Percentiles rank a stretch among this genome's conserved stretches.
These are phyloP conservation scores for Aureobasidium sp. DNA, from an alignment of 2,329 filamentous ascomycete genomes.

Conservation along the genomic window DNA sequence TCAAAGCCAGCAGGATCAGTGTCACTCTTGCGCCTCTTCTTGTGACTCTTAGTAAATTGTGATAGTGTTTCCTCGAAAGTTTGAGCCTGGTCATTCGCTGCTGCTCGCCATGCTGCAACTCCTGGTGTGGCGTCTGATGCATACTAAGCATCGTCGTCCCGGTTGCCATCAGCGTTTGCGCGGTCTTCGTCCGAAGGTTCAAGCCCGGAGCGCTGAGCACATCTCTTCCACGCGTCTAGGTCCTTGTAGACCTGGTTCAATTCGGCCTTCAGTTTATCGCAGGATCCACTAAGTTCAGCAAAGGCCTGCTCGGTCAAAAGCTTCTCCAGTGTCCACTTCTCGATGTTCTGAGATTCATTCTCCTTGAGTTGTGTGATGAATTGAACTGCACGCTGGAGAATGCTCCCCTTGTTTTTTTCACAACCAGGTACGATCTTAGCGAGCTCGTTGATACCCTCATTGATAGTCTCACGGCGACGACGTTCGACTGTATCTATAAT, in stretches of 20 bases:
- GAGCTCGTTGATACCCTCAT: constrained; percentile 96
- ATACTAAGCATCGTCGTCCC: constrained; percentile 6
- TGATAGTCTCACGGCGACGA: constrained; percentile 93
- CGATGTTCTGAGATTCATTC: constrained; percentile 87
- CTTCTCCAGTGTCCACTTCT: constrained; percentile 91
- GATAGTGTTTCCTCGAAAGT: not conserved
- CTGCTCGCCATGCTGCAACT: not conserved
- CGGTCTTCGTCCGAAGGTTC: constrained; percentile 15
- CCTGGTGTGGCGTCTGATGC: not conserved
- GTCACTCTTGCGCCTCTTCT: not conserved
- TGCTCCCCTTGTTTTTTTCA: constrained; percentile 98
- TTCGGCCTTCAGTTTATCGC: constrained; percentile 78
- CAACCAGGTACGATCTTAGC: constrained; percentile 96
- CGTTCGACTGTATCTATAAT: constrained; percentile 66
- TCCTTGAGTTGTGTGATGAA: constrained; percentile 94
- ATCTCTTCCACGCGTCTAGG: constrained; percentile 70
- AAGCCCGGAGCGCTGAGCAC: constrained; percentile 27
- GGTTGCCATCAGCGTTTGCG: not conserved
- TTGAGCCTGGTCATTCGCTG: not conserved
- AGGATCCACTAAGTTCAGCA: constrained; percentile 76
- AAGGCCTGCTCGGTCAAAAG: constrained; percentile 83
- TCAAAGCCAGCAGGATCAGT: not conserved
- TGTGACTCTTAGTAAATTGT: not conserved
- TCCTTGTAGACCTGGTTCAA: constrained; percentile 72
- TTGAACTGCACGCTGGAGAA: constrained; percentile 83